A percentile compares a stretch with the other conserved stretches of the same genome.
These are phyloP conservation scores for Hypsizygus marmoreus DNA, from an alignment of 768 basidiomycete species.

Conservation along the genomic window DNA sequence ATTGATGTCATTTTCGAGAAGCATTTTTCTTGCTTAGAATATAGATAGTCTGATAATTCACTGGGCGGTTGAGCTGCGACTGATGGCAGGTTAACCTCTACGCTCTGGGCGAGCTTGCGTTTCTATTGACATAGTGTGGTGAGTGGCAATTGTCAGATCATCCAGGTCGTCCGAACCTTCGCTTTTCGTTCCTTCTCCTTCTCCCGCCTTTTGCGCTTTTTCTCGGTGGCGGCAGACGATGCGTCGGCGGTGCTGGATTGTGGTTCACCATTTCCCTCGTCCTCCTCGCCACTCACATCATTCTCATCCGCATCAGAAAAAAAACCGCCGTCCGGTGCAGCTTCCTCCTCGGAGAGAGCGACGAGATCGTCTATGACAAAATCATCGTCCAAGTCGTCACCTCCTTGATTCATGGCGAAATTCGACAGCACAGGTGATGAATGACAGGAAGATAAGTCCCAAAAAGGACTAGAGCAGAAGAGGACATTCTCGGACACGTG, in stretches of 20 bases:
- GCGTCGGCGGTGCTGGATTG: slow-evolving; percentile 13
- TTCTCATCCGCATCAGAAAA: slow-evolving; percentile 41
- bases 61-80: slow-evolving; percentile 59
- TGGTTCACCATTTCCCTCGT: slow-evolving; percentile 20
- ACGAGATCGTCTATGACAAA: slow-evolving; percentile 72
- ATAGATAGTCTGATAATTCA: slow-evolving; percentile 63
- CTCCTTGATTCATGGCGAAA: slow-evolving; percentile 43
- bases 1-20: slow-evolving; percentile 70
- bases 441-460: slow-evolving; percentile 9
- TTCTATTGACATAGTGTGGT: slow-evolving; percentile 45
- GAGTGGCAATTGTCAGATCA: slow-evolving; percentile 1
- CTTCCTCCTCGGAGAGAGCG: slow-evolving; percentile 65
- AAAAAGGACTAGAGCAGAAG: not conserved
- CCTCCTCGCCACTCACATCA: slow-evolving; percentile 35
- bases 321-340: slow-evolving; percentile 29
- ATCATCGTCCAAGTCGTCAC: slow-evolving; percentile 86
- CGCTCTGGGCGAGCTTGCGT: slow-evolving; percentile 56
- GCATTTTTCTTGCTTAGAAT: slow-evolving; percentile 65
- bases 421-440: too few species aligned
- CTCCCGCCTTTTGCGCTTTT: slow-evolving; percentile 74
- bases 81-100: slow-evolving; percentile 41
- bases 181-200: slow-evolving; percentile 73
- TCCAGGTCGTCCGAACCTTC: slow-evolving; percentile 50
- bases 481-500: slow-evolving; percentile 15
- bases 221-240: slow-evolving; percentile 39